These are phyloP conservation scores for Aspergillus sclerotioniger DNA, from an alignment of 495 filamentous ascomycete genomes.

Conservation along the genomic window DNA sequence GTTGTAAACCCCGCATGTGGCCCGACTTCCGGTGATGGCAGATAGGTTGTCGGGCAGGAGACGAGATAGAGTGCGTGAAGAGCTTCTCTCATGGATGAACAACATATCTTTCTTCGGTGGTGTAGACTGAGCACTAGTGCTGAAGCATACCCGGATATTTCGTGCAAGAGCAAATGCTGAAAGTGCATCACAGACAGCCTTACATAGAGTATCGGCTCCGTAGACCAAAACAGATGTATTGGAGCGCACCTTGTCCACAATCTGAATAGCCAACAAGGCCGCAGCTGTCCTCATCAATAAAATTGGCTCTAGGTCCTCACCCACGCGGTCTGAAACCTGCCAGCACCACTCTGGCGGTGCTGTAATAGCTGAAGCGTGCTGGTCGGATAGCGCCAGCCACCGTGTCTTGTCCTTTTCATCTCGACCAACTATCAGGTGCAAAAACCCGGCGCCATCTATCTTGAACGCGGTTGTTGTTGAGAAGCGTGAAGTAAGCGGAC, in stretches of 20 bases:
- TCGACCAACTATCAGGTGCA: not conserved
- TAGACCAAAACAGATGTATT: not conserved
- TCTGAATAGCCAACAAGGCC: not conserved
- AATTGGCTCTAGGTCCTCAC: not conserved
- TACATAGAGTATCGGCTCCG: not conserved
- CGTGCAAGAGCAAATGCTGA: not conserved
- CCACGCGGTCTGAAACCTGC: not conserved
- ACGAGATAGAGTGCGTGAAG: not conserved
- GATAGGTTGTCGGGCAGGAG: not conserved
- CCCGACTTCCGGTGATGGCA: not conserved
- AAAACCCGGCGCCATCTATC: not conserved
- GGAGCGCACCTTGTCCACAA: not conserved
- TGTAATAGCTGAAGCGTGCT: not conserved
- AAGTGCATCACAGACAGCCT: not conserved
- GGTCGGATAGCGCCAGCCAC: not conserved
- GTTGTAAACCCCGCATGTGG: not conserved
- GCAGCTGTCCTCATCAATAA: conserved; percentile 1
- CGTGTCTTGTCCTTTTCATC: not conserved
- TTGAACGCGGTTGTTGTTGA: not conserved
- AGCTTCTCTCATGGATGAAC: not conserved
- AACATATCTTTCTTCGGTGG: not conserved
- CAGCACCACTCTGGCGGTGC: not conserved
- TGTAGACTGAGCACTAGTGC: not conserved
- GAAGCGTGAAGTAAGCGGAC: not conserved
- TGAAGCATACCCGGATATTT: not conserved